Base-by-base conservation (phyloP, 371 early-diverging fungal genomes). In the Lichtheimia ornata region DNA sequence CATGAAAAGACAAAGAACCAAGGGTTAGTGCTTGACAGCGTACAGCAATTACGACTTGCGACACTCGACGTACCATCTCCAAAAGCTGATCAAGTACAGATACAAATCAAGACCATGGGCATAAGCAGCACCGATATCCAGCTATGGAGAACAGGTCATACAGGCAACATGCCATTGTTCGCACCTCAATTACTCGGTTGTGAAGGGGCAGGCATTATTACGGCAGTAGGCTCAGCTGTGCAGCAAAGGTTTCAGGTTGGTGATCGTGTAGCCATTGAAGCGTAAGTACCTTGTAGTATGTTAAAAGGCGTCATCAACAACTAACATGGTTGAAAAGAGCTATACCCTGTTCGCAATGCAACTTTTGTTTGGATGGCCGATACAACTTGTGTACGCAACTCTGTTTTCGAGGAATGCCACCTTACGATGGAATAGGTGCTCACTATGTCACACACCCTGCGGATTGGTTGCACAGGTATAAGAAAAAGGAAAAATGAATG, bases 401-500 rank as follows among this genome's bases (percentile, higher is more conserved):
- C 9, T 42, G 25, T 15, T 17, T 50, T 43, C 51, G 41, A n/a
- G 59, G 59, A 22, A 41, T 24, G 24, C n/a, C 30, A 18, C 41
- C 24, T 7, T 40, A 17, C n/a, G 43, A 59, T 52, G 59, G 59
- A 9, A 42, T 59, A 5, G 43, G 40, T 24, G 41, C 41, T 42
- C 50, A 52, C 42, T 59, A 51, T 18, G 59, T 59, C 20, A 59
- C 59, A 22, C 59, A 59, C 51, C 59, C 59, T n/a, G 18, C 52
- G 14, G 43, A 35, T 24, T 59, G 59, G 59, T 59, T 59, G 27
- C 59, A 59, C 59, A 59, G 59, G 59, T 52, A 52, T 52, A 52
- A n/a, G 25, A 22, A 25, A 47, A 17, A 47, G 15, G 17, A 18
- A 20, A 42, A n/a, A 22, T 22, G 35, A n/a, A 41, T 12, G 17